Conservation (phyloP, 2,329 filamentous ascomycete species). For the Exserohilum rostratum region DNA sequence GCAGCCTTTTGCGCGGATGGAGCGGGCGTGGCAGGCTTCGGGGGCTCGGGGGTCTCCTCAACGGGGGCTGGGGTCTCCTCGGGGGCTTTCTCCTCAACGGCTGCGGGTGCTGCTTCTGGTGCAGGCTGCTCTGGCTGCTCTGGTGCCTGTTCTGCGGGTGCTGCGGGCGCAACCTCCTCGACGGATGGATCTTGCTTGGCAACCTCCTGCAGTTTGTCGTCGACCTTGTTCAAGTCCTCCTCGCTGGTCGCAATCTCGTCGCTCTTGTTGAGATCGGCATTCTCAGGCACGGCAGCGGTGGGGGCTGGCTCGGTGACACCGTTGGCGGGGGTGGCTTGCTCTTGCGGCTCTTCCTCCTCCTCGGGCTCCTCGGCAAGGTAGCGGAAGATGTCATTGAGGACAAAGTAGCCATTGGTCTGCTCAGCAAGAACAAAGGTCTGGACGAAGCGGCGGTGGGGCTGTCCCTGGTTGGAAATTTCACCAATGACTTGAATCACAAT, state of each 20-base stretch:
- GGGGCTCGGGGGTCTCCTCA: conserved; percentile 51
- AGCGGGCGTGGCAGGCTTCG: conserved; percentile 69
- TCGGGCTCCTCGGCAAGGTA: conserved; percentile 87
- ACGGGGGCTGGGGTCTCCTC: conserved; percentile 39
- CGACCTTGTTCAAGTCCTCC: conserved; percentile 61
- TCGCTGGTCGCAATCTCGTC: conserved; percentile 48
- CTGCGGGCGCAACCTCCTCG: conserved; percentile 37
- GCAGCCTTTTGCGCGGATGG: conserved; percentile 60
- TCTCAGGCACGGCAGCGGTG: conserved; percentile 40
- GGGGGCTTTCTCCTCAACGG: conserved; percentile 46
- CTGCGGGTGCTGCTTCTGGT: conserved; percentile 50
- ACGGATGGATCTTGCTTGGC: conserved; percentile 43
- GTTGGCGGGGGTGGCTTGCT: conserved; percentile 42
- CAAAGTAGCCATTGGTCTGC: conserved; percentile 96
- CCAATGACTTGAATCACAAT: conserved; percentile 98
- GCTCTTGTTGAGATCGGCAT: conserved; percentile 40
- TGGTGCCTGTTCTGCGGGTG: conserved; percentile 47
- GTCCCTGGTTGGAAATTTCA: conserved; percentile 92
- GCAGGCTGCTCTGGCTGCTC: conserved; percentile 42
- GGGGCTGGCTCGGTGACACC: conserved; percentile 51
- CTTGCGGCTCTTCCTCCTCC: conserved; percentile 59
- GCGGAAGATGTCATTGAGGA: conserved; percentile 96
- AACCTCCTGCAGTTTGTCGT: conserved; percentile 76
- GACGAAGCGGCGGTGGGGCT: conserved; percentile 91
- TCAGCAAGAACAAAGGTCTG: conserved; percentile 97